A percentile compares a stretch with the other conserved stretches of the same genome.
phyloP scores from a whole-genome alignment of 495 filamentous ascomycete species.

The Penicillium ochrochloron region DNA sequence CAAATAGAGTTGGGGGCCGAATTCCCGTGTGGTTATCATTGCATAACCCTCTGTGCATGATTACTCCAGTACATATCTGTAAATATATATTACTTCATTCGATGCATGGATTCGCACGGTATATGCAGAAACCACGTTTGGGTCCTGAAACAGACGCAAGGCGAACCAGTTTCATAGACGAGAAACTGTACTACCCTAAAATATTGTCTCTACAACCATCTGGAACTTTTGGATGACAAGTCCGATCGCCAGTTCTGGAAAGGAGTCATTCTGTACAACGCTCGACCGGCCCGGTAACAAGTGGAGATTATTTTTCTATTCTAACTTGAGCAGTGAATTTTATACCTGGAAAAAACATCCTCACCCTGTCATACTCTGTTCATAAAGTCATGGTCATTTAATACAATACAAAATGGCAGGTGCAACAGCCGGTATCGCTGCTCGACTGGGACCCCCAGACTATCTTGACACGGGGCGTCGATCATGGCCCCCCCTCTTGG shows the following conservation, averaged over 20 bases:
- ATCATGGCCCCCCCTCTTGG: neutral
- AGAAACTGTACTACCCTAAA: neutral
- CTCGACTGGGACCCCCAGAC: constrained; percentile 1
- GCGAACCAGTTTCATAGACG: constrained; percentile 3
- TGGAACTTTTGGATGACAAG: neutral
- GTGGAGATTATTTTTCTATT: neutral
- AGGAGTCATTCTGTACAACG: neutral
- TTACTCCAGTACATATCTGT: neutral
- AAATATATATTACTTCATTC: neutral
- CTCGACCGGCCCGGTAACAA: neutral
- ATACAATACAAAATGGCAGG: neutral
- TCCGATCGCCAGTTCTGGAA: neutral
- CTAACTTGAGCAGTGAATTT: neutral
- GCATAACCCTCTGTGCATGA: neutral
- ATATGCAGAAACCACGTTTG: neutral
- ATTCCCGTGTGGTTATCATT: neutral
- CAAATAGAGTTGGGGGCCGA: neutral
- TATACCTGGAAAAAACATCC: neutral
- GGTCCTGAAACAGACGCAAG: constrained; percentile 11
- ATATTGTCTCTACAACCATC: neutral
- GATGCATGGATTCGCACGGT: neutral
- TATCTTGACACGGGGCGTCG: neutral
- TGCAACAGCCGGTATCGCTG: neutral
- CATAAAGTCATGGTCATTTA: neutral
- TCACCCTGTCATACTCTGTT: neutral